Percentiles rank a stretch among this genome's conserved stretches.
Evolutionary conservation across 2,329 filamentous ascomycete species (phyloP).

Genomic region (Colletotrichum australisinense): DNA sequence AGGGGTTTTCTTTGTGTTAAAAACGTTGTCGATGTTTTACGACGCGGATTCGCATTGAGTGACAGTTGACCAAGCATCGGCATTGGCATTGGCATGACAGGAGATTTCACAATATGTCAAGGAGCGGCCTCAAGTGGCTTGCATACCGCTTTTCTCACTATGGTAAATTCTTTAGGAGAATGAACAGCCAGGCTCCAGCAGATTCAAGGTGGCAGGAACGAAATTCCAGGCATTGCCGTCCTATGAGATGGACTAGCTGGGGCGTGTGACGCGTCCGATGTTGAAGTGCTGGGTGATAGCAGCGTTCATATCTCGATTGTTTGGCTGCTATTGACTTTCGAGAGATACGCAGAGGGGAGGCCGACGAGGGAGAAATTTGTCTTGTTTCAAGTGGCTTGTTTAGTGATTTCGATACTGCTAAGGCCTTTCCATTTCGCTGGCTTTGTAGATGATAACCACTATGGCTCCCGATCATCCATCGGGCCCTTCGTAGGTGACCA

Average conservation of each 20-base stretch:
- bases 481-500: neutral
- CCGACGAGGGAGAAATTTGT: neutral
- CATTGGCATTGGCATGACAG: no score
- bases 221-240: neutral
- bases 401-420: neutral
- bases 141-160: neutral
- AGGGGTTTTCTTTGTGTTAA: constrained; percentile 22
- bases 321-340: neutral
- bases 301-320: neutral
- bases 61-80: neutral
- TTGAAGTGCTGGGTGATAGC: neutral
- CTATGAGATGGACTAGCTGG: neutral
- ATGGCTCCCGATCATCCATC: neutral
- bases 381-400: neutral
- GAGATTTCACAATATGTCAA: neutral
- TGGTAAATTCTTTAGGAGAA: neutral
- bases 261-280: neutral
- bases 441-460: neutral
- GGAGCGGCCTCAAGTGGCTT: neutral
- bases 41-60: neutral
- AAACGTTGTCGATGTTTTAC: neutral
- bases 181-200: neutral
- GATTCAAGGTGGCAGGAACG: neutral
- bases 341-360: neutral
- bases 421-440: neutral